Evolutionary conservation across 1,284 basidiomycete species (phyloP).

Genomic region (Cryptococcus sp.): DNA sequence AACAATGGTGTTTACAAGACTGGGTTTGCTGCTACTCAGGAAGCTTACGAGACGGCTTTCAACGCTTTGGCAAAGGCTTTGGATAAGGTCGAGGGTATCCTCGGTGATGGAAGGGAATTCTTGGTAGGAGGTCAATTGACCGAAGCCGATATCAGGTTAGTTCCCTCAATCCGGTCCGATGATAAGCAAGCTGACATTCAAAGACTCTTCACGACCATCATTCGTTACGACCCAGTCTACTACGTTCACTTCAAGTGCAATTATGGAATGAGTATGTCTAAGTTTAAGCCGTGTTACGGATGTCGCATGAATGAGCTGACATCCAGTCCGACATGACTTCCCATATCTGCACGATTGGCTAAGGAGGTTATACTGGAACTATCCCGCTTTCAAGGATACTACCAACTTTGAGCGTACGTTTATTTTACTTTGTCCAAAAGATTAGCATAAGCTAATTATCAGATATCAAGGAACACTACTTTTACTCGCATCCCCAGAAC

Average conservation of each 20-base stretch:
- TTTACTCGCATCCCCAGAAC: conserved; percentile 55
- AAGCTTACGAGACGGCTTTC: conserved; percentile 77
- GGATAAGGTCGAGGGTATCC: conserved; percentile 72
- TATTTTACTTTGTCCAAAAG: background rate
- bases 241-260: conserved; percentile 93
- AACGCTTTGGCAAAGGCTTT: conserved; percentile 67
- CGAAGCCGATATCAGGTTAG: conserved; percentile 72
- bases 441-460: conserved; percentile 37
- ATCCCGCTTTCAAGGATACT: conserved; percentile 78
- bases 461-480: conserved; percentile 83
- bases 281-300: background rate
- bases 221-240: conserved; percentile 82
- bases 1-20: conserved; percentile 74
- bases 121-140: conserved; percentile 76
- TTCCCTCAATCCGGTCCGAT: background rate
- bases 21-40: conserved; percentile 79
- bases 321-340: conserved; percentile 60
- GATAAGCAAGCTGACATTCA: background rate
- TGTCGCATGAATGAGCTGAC: background rate
- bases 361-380: conserved; percentile 86
- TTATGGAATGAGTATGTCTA: conserved; percentile 55
- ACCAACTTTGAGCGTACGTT: conserved; percentile 66
- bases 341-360: conserved; percentile 77
- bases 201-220: conserved; percentile 83
- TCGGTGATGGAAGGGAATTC: conserved; percentile 69